phyloP scores from a whole-genome alignment of 306 rosid genomes.

The Quercus berberidifolia region DNA sequence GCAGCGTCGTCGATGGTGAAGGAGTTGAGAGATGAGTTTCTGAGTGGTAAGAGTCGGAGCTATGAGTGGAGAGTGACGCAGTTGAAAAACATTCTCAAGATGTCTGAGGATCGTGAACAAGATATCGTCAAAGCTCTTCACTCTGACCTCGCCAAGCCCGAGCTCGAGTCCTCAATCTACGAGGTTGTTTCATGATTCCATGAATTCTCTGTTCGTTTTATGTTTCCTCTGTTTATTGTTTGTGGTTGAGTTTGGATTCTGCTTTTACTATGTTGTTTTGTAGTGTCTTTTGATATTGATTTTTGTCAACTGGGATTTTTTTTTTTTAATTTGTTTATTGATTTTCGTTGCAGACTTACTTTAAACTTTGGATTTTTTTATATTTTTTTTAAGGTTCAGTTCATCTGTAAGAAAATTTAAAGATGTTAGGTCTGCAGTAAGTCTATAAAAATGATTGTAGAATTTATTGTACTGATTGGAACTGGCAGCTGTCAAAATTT shows the following conservation, averaged over 20 bases:
- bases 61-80: constrained; percentile 41
- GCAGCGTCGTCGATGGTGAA: constrained; percentile 19
- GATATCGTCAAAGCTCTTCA: constrained; percentile 26
- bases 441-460: background rate
- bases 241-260: background rate
- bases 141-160: constrained; percentile 46
- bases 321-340: too few relatives aligned
- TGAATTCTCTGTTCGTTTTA: background rate
- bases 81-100: constrained; percentile 15
- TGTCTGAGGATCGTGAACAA: constrained; percentile 19
- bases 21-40: constrained; percentile 21
- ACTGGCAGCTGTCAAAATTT: background rate
- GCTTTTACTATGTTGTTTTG: too few relatives aligned
- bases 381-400: background rate
- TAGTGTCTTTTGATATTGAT: too few relatives aligned
- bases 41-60: constrained; percentile 26
- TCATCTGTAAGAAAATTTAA: background rate
- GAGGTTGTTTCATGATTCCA: constrained; percentile 28
- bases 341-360: too few relatives aligned
- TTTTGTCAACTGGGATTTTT: too few relatives aligned
- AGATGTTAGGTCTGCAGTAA: background rate
- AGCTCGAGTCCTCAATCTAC: constrained; percentile 31
- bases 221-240: too few relatives aligned
- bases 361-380: too few relatives aligned
- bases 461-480: background rate